Evolutionary conservation across 305 asterid species (phyloP), one percentile per base, ranked within the genome.

Genomic region (Rubia balearica): DNA sequence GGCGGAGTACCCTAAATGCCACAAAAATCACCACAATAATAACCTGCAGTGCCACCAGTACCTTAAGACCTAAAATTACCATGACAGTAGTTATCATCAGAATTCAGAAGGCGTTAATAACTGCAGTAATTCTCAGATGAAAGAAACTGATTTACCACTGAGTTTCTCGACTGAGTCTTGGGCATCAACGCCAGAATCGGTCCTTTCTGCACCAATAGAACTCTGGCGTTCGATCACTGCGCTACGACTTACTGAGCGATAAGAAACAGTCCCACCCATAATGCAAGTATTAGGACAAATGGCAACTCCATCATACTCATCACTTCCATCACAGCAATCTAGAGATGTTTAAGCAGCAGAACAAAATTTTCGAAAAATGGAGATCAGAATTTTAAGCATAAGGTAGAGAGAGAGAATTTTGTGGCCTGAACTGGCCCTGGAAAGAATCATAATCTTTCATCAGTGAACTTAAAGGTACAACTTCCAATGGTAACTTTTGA

Each of bases 241-340:
- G 65, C 78, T 78, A 76, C 80, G 71, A 64, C 65, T 80, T 70
- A 70, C 70, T 59, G 75, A 82, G 82, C 76, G 82, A 79, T 89
- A 88, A 16, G 81, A 83, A 79, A 85, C 74, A 79, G 79, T 80
- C 71, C 96, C 98, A 75, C 96, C 98, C 90, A 85, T 84, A 73
- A 93, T 70, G 78, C 98, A 93, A 70, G 85, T 85, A 75, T 93
- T 85, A 19, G 88, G 91, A 81, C 97, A 93, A 43, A 51, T 75
- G 73, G 78, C 74, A 65, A 79, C 55, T 64, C 98, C 93, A 73
- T 86, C 96, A 77, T 90, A 81, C 78, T 93, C 98, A 75, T 93
- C 98, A 80, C 97, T 93, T 82, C 97, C 98, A 82, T 93, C 98
- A 74, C 98, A 89, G 78, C 98, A 93, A 81, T 93, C 98, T 93